Evolutionary conservation across 2,329 filamentous ascomycete genomes (phyloP), one percentile per base, ranked within the genome.

Genomic region (Fusarium xyrophilum): DNA sequence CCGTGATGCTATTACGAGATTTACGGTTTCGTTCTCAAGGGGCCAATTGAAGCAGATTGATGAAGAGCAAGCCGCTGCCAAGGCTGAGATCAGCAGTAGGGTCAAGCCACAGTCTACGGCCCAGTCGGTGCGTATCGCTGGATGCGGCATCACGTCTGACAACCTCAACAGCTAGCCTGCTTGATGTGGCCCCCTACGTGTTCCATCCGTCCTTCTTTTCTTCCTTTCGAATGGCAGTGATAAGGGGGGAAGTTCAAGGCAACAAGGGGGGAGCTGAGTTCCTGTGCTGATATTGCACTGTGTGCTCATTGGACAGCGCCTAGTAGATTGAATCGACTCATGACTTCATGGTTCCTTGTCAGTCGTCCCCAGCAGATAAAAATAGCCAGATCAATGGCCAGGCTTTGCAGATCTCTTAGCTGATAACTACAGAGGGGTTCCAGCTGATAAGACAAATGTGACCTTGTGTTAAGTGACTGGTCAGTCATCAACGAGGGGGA

Each of bases 61-160:
- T 53, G 30, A 42, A 57, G 40, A 43, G 40, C 47, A 53, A 52
- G 53, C 59, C 42, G n/a, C 56, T 47, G 56, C 66, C 68, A 67
- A 73, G 70, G 56, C 63, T 62, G 56, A 54, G 63, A 70, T 68
- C 63, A 60, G 47, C 68, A 54, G 28, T 38, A 53, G 53, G 43
- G 38, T 56, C 64, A 65, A 68, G 70, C 65, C 68, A 65, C 60
- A 32, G 58, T n/a, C 40, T 35, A 48, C 28, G 33, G 42, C 51
- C 36, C 43, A 53, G 58, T 28, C 59, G 58, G 53, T 52, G 47
- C 54, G 60, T 35, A 54, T 43, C 42, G 38, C 47, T 65, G 46
- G 38, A 65, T 60, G 43, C 32, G 62, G 55, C 46, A 65, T 65
- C 43, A 54, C 43, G 27, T 60, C 62, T 65, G 54, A 60, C 55